phyloP scores from a whole-genome alignment of 202 grass and related monocot genomes.

The Eragrostis tef region DNA sequence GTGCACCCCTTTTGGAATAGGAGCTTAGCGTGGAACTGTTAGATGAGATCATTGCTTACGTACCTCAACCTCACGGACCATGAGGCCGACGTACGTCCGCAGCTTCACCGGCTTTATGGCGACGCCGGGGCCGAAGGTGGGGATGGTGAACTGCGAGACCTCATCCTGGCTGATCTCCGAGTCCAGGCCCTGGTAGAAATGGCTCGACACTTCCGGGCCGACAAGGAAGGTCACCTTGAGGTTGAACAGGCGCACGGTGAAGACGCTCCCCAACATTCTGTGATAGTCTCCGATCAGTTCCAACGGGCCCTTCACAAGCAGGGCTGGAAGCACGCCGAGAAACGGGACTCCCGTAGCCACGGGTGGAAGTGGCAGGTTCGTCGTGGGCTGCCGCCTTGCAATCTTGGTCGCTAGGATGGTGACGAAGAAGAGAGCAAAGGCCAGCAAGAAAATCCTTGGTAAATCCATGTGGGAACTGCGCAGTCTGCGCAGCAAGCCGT shows the following conservation, averaged over 20 bases:
- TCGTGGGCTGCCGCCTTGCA: neutral
- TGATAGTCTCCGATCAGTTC: constrained; percentile 4
- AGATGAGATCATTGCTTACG: neutral
- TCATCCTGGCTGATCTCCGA: constrained; percentile 46
- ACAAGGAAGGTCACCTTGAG: constrained; percentile 39
- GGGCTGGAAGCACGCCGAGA: neutral
- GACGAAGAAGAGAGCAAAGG: neutral
- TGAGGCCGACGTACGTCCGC: constrained; percentile 35
- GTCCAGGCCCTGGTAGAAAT: constrained; percentile 37
- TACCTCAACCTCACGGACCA: constrained; percentile 47
- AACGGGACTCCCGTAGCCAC: constrained; percentile 27
- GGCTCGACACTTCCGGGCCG: constrained; percentile 19
- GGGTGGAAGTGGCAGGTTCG: neutral
- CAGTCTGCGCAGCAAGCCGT: neutral
- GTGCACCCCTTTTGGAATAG: too few relatives aligned
- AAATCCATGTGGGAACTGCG: neutral
- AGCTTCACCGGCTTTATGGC: constrained; percentile 46
- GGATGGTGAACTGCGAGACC: constrained; percentile 48
- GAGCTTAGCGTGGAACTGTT: neutral
- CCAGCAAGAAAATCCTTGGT: neutral
- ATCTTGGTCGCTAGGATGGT: neutral
- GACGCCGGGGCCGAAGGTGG: constrained; percentile 46
- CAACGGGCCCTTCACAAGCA: constrained; percentile 21
- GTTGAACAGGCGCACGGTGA: constrained; percentile 13
- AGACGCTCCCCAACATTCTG: constrained; percentile 27